Conservation (phyloP, 371 early-diverging fungal genomes). For the Apophysomyces ossiformis region DNA sequence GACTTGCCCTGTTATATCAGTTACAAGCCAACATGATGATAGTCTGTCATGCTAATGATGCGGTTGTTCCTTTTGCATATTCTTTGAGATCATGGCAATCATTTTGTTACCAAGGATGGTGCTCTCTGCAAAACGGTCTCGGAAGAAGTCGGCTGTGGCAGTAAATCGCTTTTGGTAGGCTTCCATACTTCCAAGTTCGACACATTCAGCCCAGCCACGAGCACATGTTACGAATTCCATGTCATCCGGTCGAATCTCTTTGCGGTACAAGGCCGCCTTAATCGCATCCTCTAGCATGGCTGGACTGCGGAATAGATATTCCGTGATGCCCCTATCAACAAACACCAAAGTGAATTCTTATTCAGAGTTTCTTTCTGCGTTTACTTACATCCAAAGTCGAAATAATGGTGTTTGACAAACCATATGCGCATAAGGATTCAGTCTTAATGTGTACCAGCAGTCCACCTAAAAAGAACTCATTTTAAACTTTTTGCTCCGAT, state of each 20-base stretch:
- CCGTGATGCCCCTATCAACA: constrained; percentile 78
- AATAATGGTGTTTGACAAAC: constrained; percentile 96
- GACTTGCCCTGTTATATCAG: too few species aligned
- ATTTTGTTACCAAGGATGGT: constrained; percentile 74
- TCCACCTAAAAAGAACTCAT: constrained; percentile 59
- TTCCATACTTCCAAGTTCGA: constrained; percentile 81
- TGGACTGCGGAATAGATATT: constrained; percentile 84
- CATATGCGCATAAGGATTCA: constrained; percentile 93
- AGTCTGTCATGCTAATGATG: background rate
- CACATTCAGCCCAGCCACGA: constrained; percentile 91
- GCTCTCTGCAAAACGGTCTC: constrained; percentile 75
- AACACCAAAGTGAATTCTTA: constrained; percentile 7
- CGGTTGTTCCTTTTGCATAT: constrained; percentile 27
- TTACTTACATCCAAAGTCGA: constrained; percentile 82
- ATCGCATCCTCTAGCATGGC: constrained; percentile 84
- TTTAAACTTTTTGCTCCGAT: background rate
- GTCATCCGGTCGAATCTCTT: constrained; percentile 88
- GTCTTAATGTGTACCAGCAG: constrained; percentile 84
- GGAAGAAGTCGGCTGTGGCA: constrained; percentile 80
- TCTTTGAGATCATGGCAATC: constrained; percentile 65
- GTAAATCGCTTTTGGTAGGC: constrained; percentile 86
- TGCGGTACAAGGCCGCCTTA: constrained; percentile 78
- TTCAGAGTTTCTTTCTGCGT: background rate
- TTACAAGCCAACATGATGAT: background rate
- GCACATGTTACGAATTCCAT: constrained; percentile 91